phyloP scores from a whole-genome alignment of 2,329 filamentous ascomycete genomes.

The Aurifilum marmelostoma region DNA sequence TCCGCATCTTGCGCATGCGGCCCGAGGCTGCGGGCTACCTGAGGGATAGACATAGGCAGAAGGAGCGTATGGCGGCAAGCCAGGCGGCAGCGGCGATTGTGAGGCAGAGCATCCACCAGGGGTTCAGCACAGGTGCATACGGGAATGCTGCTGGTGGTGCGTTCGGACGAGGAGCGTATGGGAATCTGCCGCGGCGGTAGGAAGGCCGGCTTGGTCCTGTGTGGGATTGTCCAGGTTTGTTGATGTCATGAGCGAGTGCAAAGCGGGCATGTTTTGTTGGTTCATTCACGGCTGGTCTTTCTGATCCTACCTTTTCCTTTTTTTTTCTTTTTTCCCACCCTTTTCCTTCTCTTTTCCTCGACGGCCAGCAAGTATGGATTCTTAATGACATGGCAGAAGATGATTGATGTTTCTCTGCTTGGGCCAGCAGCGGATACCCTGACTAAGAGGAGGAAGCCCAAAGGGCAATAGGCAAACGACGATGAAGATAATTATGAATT shows the following conservation, averaged over 20 bases:
- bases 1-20: conserved; percentile 92
- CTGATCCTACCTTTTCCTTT: neutral
- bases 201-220: conserved; percentile 16
- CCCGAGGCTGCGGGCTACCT: conserved; percentile 87
- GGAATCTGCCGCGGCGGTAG: conserved; percentile 52
- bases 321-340: neutral
- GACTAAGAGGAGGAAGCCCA: conserved; percentile 10
- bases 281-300: neutral
- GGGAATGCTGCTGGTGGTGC: conserved; percentile 45
- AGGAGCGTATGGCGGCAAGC: conserved; percentile 87
- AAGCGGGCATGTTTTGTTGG: neutral
- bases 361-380: conserved; percentile 11
- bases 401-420: conserved; percentile 21
- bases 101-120: conserved; percentile 76
- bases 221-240: conserved; percentile 9
- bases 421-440: conserved; percentile 30
- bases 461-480: conserved; percentile 20
- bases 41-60: conserved; percentile 87
- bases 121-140: conserved; percentile 51
- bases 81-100: conserved; percentile 95
- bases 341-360: neutral
- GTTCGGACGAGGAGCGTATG: conserved; percentile 42
- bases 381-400: conserved; percentile 14
- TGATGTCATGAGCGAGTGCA: conserved; percentile 6
- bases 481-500: conserved; percentile 22